Conservation (phyloP, 2,329 filamentous ascomycete species). For the Aspergillus puulaauensis region DNA sequence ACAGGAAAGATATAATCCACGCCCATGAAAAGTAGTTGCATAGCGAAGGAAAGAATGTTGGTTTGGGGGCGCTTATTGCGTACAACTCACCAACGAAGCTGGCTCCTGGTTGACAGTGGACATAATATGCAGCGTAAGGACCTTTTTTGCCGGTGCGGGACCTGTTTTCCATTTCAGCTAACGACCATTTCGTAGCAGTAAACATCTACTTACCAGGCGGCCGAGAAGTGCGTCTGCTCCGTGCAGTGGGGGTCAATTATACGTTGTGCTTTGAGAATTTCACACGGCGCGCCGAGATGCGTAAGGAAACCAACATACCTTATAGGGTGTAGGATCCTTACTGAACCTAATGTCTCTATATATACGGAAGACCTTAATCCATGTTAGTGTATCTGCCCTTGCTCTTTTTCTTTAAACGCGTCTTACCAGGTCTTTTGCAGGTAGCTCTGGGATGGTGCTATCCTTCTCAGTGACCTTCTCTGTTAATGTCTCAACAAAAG, state of each 20-base stretch:
- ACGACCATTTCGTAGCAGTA: slow-evolving; percentile 6
- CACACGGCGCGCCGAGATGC: not conserved
- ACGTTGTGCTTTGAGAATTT: not conserved
- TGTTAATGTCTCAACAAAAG: slow-evolving; percentile 72
- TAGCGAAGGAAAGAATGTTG: not conserved
- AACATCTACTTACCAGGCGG: slow-evolving; percentile 62
- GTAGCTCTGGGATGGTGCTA: slow-evolving; percentile 80
- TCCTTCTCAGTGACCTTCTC: slow-evolving; percentile 70
- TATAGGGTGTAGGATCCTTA: slow-evolving; percentile 83
- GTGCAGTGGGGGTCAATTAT: slow-evolving; percentile 22
- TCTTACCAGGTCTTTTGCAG: slow-evolving; percentile 73
- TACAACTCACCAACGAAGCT: slow-evolving; percentile 67
- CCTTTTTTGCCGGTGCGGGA: slow-evolving; percentile 85
- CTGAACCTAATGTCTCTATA: slow-evolving; percentile 84
- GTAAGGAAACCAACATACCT: slow-evolving; percentile 53
- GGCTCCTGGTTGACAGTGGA: slow-evolving; percentile 72
- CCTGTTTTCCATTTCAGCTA: slow-evolving; percentile 41
- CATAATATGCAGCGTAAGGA: slow-evolving; percentile 83
- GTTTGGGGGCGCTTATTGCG: not conserved
- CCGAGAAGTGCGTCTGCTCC: slow-evolving; percentile 72
- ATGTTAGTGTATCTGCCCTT: slow-evolving; percentile 12
- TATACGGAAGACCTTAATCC: slow-evolving; percentile 69
- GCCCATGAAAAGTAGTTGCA: not conserved
- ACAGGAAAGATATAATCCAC: not conserved
- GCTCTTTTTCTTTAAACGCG: not conserved